These are phyloP conservation scores for Fraxinus baroniana DNA, from an alignment of 305 asterid genomes.

Conservation along the genomic window DNA sequence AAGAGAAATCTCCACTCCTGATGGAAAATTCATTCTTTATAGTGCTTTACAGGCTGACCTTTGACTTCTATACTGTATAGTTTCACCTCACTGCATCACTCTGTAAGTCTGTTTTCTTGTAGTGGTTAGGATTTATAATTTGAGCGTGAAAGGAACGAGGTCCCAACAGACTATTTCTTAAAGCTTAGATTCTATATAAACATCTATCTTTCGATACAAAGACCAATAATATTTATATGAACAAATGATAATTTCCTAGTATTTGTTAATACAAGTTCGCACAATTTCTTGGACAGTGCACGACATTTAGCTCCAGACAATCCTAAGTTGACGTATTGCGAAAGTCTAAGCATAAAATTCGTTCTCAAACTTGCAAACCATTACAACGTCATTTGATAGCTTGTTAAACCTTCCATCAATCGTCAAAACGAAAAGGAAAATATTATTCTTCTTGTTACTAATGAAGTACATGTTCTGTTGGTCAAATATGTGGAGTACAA, in stretches of 20 bases:
- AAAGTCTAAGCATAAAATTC: not conserved
- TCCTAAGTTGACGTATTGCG: not conserved
- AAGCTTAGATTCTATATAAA: not conserved
- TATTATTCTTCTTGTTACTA: not conserved
- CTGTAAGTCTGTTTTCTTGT: not conserved
- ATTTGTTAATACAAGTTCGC: not conserved
- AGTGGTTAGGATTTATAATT: not conserved
- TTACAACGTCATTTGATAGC: not conserved
- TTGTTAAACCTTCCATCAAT: not conserved
- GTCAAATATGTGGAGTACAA: no score
- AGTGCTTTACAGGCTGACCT: not conserved
- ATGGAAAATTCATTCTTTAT: not conserved
- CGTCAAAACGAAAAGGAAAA: not conserved
- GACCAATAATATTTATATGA: not conserved
- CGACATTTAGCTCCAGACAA: not conserved
- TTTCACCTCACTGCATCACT: not conserved
- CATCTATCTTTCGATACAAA: not conserved
- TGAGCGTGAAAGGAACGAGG: not conserved
- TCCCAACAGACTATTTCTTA: not conserved
- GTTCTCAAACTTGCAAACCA: not conserved
- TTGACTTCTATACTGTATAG: not conserved
- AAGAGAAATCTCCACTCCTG: not conserved
- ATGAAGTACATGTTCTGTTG: not conserved
- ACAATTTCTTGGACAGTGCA: not conserved
- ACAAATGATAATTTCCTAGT: not conserved